These are phyloP conservation scores for Arabis alpina DNA, from an alignment of 345 rosid species.

Conservation along the genomic window DNA sequence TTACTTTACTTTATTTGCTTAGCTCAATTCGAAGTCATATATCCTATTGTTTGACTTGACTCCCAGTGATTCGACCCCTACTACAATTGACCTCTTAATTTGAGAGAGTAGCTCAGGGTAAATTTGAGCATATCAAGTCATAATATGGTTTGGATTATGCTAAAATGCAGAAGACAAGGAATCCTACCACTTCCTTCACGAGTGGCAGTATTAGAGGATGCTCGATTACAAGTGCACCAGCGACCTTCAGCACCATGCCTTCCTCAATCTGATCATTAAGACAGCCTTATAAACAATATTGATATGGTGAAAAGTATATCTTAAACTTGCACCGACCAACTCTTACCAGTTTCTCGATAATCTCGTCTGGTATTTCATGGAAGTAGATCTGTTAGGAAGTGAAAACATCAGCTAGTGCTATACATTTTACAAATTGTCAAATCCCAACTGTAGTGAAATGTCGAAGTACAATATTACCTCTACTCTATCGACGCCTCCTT, in stretches of 20 bases:
- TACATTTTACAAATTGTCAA: background rate
- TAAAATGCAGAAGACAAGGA: background rate
- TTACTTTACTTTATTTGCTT: no score
- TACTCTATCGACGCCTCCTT: conserved; percentile 80
- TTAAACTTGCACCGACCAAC: background rate
- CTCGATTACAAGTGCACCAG: conserved; percentile 81
- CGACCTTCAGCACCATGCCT: conserved; percentile 71
- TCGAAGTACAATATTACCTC: conserved; percentile 52
- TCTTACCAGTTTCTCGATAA: conserved; percentile 78
- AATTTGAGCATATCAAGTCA: no score
- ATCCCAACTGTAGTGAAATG: background rate
- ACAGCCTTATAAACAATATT: background rate
- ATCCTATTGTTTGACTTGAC: no score
- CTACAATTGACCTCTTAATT: no score
- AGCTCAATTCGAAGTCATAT: no score
- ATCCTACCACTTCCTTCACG: conserved; percentile 79
- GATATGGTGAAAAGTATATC: background rate
- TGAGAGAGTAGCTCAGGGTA: no score
- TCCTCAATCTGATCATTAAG: conserved; percentile 64
- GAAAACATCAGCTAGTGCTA: conserved; percentile 7
- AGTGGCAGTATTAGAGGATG: conserved; percentile 73
- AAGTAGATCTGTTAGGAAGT: conserved; percentile 69
- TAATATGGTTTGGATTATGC: background rate
- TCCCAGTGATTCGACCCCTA: no score
- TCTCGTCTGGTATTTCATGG: conserved; percentile 80